These are phyloP conservation scores for Melastoma malabathricum DNA, from an alignment of 345 rosid genomes.

Conservation along the genomic window DNA sequence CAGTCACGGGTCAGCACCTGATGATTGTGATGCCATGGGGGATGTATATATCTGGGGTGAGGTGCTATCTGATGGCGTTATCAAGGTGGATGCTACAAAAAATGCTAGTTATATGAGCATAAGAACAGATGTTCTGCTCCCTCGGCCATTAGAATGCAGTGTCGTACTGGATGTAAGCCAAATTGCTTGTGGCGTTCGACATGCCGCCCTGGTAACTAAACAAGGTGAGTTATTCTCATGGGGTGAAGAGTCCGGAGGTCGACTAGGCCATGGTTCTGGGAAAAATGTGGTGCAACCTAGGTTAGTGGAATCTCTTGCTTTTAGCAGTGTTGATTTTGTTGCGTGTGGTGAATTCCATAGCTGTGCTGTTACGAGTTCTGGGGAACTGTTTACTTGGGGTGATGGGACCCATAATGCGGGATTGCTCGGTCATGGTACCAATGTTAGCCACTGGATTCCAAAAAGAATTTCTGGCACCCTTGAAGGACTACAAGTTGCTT, in stretches of 20 bases:
- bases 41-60: slow-evolving; percentile 99
- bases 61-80: slow-evolving; percentile 53
- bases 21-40: slow-evolving; percentile 90
- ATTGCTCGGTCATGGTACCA: slow-evolving; percentile 82
- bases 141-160: slow-evolving; percentile 71
- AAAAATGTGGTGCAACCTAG: slow-evolving; percentile 68
- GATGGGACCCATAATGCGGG: slow-evolving; percentile 90
- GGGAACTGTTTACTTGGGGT: slow-evolving; percentile 96
- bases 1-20: slow-evolving; percentile 94
- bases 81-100: slow-evolving; percentile 48
- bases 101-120: slow-evolving; percentile 37
- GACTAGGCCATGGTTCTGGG: slow-evolving; percentile 87
- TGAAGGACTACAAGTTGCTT: slow-evolving; percentile 79
- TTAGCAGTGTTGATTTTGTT: slow-evolving; percentile 54
- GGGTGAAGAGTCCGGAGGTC: slow-evolving; percentile 96
- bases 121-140: slow-evolving; percentile 59
- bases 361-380: slow-evolving; percentile 83
- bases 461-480: slow-evolving; percentile 89
- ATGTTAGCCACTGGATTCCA: slow-evolving; percentile 95
- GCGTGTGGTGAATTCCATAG: slow-evolving; percentile 96
- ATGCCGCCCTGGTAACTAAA: slow-evolving; percentile 76
- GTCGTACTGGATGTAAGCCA: slow-evolving; percentile 83
- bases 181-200: slow-evolving; percentile 82
- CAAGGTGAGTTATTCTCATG: slow-evolving; percentile 94
- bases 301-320: slow-evolving; percentile 63